A percentile compares a stretch with the other conserved stretches of the same genome.
phyloP scores from a whole-genome alignment of 2,329 filamentous ascomycete genomes.

The Pseudocercospora fijiensis region DNA sequence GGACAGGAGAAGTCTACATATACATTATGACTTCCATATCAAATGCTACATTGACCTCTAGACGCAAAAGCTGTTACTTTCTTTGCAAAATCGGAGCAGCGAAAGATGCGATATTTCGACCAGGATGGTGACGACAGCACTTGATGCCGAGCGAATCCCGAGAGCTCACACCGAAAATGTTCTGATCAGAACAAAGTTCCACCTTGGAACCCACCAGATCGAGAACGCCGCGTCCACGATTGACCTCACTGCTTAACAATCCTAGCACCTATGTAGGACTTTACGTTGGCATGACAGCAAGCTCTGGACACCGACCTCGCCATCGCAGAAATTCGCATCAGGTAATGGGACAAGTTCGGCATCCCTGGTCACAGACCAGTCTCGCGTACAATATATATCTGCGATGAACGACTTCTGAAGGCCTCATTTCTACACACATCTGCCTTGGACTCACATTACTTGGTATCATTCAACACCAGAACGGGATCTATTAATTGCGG shows the following conservation, averaged over 20 bases:
- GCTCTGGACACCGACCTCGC: conserved; percentile 3
- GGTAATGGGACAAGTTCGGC: conserved; percentile 14
- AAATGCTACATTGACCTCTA: neutral
- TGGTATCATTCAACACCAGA: neutral
- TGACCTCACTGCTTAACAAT: conserved; percentile 20
- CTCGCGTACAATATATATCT: neutral
- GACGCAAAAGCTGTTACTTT: neutral
- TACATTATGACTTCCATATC: neutral
- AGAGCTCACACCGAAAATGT: conserved; percentile 13
- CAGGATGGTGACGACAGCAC: conserved; percentile 11
- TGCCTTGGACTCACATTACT: conserved; percentile 8
- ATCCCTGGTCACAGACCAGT: conserved; percentile 1
- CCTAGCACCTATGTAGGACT: conserved; percentile 8
- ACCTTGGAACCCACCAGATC: neutral
- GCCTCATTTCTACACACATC: neutral
- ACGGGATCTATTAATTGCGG: neutral
- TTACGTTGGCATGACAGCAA: conserved; percentile 2
- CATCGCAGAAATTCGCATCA: conserved; percentile 13
- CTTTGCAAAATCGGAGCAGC: neutral
- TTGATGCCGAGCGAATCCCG: conserved; percentile 16
- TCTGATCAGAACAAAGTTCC: conserved; percentile 6
- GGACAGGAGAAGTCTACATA: neutral
- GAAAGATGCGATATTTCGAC: neutral
- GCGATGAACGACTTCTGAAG: neutral
- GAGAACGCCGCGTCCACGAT: conserved; percentile 10